Conservation (phyloP, 805 yeast species). For the Myxozyma melibiosi region DNA sequence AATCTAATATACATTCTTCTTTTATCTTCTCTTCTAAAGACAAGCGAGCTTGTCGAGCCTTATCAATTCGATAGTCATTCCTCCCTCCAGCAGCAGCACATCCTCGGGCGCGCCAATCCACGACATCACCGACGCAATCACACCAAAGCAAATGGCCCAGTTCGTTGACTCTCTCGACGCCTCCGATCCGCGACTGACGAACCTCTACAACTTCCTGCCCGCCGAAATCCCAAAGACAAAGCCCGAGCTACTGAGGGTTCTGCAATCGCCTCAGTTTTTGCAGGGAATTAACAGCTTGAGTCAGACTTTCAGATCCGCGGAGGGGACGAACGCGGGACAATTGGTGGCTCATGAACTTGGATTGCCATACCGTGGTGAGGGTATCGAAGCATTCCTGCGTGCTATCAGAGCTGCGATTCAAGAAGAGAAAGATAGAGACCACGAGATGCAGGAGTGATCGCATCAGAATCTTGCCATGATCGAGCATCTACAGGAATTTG, state of each 20-base stretch:
- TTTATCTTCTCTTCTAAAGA: conserved; percentile 9
- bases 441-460: neutral
- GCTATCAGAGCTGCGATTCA: conserved; percentile 44
- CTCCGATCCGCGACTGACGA: conserved; percentile 43
- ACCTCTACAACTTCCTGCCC: conserved; percentile 49
- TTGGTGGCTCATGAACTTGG: conserved; percentile 53
- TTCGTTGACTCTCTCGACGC: conserved; percentile 16
- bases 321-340: conserved; percentile 48
- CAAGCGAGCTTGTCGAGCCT: conserved; percentile 16
- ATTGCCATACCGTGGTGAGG: conserved; percentile 58
- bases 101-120: conserved; percentile 11
- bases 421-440: conserved; percentile 1
- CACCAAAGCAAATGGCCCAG: conserved; percentile 13
- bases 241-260: conserved; percentile 47
- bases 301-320: conserved; percentile 47
- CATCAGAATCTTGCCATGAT: neutral
- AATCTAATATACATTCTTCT: conserved; percentile 14
- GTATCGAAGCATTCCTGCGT: conserved; percentile 52
- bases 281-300: conserved; percentile 49
- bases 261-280: conserved; percentile 54
- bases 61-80: conserved; percentile 27
- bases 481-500: neutral
- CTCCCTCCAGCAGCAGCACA: conserved; percentile 5
- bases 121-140: conserved; percentile 25
- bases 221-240: conserved; percentile 45